Base-by-base conservation (phyloP, 2,329 filamentous ascomycete genomes). In the Paecilomyces sp. region DNA sequence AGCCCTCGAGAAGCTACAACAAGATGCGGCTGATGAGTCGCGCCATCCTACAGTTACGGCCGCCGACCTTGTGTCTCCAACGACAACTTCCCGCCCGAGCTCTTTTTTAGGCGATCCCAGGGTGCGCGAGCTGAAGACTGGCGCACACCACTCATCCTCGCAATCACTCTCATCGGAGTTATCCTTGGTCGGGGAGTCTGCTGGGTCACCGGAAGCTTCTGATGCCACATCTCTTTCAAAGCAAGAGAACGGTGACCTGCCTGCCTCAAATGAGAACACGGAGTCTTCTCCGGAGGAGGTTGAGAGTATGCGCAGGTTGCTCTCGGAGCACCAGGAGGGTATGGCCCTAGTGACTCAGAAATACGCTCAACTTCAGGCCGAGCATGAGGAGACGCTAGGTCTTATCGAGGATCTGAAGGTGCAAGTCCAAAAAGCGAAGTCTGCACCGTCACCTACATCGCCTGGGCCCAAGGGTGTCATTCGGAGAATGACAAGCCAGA, bases 111-210 rank as follows among this genome's bases (percentile, higher is more conserved):
- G 87, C 63, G 88, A 92, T 71, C 80, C 82, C 68, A 87, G 85
- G 77, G 85, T 86, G 70, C 88, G 84, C 77, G 88, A 86, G 72
- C 79, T 85, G 73, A 92, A 88, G 78, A 83, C 87, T 79, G 82
- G 79, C 82, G 79, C 80, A 75, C 85, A 85, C 77, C 82, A 80
- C 71, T 90, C 89, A 76, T 92, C 90, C 70, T 92, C 91, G 79
- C 91, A 88, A 75, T 96, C 92, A 70, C 88, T 97, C 67, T 97
- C 91, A 66, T 94, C 91, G 78, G 94, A 97, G 79, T 84, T 96
- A 74, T 96, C 91, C 70, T 96, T 89, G 74, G 91, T 85, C 80
- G 85, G 89, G 83, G 89, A 89, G 70, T 90, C 89, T 71, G 85
- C 85, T 67, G 81, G 82, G 68, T 87, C 85, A 64, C 81, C 80